Evolutionary conservation across 768 basidiomycete genomes (phyloP).

Genomic region (Psilocybe subaeruginosa): DNA sequence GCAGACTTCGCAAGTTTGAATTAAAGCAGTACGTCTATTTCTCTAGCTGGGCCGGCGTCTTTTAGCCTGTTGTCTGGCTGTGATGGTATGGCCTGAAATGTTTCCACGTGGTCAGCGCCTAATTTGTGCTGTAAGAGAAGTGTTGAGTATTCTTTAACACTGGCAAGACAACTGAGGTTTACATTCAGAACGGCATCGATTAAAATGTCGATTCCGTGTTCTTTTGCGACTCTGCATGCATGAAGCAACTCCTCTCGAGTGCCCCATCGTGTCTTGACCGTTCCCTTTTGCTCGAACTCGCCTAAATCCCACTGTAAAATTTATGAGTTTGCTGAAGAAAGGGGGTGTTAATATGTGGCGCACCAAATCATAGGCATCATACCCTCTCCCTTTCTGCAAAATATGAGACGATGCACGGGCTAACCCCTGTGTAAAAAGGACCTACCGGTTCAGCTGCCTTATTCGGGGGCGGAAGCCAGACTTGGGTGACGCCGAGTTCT

Average conservation of each 20-base stretch:
- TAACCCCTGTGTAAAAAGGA: neutral
- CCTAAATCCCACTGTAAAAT: slow-evolving; percentile 79
- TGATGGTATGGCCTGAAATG: slow-evolving; percentile 70
- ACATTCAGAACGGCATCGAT: slow-evolving; percentile 93
- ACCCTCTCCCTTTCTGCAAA: slow-evolving; percentile 69
- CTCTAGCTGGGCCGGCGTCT: slow-evolving; percentile 55
- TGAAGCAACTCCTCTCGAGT: slow-evolving; percentile 76
- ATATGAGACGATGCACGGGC: neutral
- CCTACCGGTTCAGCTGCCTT: slow-evolving; percentile 70
- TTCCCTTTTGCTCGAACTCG: slow-evolving; percentile 80
- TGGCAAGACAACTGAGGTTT: slow-evolving; percentile 17
- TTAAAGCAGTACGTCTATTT: slow-evolving; percentile 61
- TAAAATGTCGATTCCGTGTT: slow-evolving; percentile 72
- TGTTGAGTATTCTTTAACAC: slow-evolving; percentile 5
- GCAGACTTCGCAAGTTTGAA: neutral
- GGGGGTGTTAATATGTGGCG: slow-evolving; percentile 12
- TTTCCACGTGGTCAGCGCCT: slow-evolving; percentile 80
- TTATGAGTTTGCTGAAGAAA: neutral
- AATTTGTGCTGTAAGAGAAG: slow-evolving; percentile 67
- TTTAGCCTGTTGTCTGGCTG: slow-evolving; percentile 69
- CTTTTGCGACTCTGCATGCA: slow-evolving; percentile 69
- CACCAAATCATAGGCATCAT: slow-evolving; percentile 88
- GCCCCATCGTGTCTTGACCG: slow-evolving; percentile 82
- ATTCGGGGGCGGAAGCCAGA: slow-evolving; percentile 85
- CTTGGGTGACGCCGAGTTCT: slow-evolving; percentile 74